Conservation (phyloP, 2,329 filamentous ascomycete species). For the Didymella pinodella region DNA sequence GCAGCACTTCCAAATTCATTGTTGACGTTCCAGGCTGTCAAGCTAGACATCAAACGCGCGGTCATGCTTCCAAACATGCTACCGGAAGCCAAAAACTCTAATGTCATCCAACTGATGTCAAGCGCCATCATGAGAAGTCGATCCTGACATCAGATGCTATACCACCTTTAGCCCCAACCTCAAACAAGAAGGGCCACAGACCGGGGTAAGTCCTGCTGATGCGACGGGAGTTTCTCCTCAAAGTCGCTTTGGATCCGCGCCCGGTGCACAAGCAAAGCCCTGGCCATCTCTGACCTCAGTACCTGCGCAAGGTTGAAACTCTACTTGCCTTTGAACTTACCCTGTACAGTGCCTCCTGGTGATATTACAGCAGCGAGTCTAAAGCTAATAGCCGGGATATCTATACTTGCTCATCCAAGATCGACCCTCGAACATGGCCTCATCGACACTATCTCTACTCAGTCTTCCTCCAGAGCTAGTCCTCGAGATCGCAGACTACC, state of each 20-base stretch:
- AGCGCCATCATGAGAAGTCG: conserved; percentile 3
- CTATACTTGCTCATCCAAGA: not conserved
- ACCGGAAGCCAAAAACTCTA: conserved; percentile 11
- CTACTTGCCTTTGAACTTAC: conserved; percentile 2
- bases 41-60: conserved; percentile 1
- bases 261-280: conserved; percentile 9
- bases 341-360: not conserved
- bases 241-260: not conserved
- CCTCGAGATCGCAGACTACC: conserved; percentile 47
- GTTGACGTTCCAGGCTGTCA: not conserved
- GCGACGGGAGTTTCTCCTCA: conserved; percentile 2
- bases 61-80: not conserved
- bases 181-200: not conserved
- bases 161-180: conserved; percentile 1
- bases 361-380: not conserved
- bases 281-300: conserved; percentile 9
- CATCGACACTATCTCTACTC: conserved; percentile 24
- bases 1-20: conserved; percentile 6
- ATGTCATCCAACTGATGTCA: conserved; percentile 13
- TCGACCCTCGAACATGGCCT: conserved; percentile 13
- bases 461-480: conserved; percentile 53
- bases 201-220: not conserved
- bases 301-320: conserved; percentile 10
- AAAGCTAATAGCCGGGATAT: not conserved
- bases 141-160: conserved; percentile 12